Percentiles rank a stretch among this genome's conserved stretches.
These are phyloP conservation scores for Calonectria naviculata DNA, from an alignment of 2,329 filamentous ascomycete species.

Conservation along the genomic window DNA sequence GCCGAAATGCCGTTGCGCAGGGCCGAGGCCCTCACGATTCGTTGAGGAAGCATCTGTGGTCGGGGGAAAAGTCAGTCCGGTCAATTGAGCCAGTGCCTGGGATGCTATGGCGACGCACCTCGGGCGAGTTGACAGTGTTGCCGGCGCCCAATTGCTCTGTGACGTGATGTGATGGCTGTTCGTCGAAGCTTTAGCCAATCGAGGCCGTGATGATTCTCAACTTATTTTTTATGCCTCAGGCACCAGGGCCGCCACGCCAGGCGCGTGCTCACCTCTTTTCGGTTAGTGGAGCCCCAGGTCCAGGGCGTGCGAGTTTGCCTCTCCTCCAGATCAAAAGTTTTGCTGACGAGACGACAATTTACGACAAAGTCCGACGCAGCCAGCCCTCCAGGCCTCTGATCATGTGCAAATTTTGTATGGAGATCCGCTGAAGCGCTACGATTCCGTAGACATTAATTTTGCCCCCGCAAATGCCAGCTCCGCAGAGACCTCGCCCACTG, in stretches of 20 bases:
- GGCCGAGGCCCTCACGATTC: constrained; percentile 63
- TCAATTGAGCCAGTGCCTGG: constrained; percentile 18
- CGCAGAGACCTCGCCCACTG: constrained; percentile 63
- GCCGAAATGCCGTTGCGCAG: constrained; percentile 57
- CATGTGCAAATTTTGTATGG: constrained; percentile 65
- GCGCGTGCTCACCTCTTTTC: constrained; percentile 39
- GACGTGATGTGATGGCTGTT: constrained; percentile 43
- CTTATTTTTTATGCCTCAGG: constrained; percentile 47
- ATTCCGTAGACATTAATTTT: constrained; percentile 68
- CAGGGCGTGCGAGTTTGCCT: constrained; percentile 41
- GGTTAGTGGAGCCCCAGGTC: constrained; percentile 38
- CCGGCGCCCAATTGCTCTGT: constrained; percentile 51
- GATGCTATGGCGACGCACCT: constrained; percentile 36
- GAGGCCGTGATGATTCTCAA: constrained; percentile 47
- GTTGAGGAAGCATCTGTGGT: constrained; percentile 69
- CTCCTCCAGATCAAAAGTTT: constrained; percentile 56
- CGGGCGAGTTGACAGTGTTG: constrained; percentile 44
- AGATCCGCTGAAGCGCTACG: constrained; percentile 56
- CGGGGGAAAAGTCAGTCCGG: constrained; percentile 22
- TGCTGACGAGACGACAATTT: constrained; percentile 60
- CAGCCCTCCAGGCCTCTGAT: constrained; percentile 60
- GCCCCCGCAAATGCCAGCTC: constrained; percentile 67
- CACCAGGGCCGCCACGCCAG: constrained; percentile 30
- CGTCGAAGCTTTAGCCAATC: constrained; percentile 44
- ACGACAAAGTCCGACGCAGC: constrained; percentile 56